phyloP scores from a whole-genome alignment of 2,329 filamentous ascomycete species.

The Karstenula rhodostoma region DNA sequence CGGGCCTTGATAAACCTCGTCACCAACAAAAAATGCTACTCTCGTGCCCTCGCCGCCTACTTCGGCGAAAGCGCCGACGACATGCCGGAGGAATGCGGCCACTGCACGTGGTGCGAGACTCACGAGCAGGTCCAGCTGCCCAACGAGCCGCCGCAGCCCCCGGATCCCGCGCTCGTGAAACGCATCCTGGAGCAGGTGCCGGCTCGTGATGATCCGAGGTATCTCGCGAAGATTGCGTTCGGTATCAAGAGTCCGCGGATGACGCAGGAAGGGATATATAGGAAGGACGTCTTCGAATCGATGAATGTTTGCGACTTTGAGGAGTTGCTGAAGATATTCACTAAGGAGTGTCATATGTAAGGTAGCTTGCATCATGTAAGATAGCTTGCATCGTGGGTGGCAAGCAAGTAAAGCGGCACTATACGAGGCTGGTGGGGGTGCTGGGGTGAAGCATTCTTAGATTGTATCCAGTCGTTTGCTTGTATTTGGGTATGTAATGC shows the following conservation, averaged over 20 bases:
- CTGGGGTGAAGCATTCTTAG: not conserved
- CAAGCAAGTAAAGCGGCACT: too few species aligned
- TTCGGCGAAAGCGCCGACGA: slow-evolving; percentile 64
- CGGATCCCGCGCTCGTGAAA: slow-evolving; percentile 53
- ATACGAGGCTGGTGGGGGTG: too few species aligned
- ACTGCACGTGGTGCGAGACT: slow-evolving; percentile 61
- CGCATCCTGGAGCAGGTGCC: slow-evolving; percentile 55
- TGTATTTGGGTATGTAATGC: not conserved
- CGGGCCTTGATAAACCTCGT: slow-evolving; percentile 63
- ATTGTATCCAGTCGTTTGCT: not conserved
- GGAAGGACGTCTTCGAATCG: slow-evolving; percentile 58
- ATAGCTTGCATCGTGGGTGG: not conserved
- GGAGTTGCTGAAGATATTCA: slow-evolving; percentile 39
- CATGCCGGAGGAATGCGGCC: slow-evolving; percentile 58
- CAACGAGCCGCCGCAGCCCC: slow-evolving; percentile 47
- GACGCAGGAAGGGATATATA: slow-evolving; percentile 58
- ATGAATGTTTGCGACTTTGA: slow-evolving; percentile 64
- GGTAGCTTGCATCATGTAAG: not conserved
- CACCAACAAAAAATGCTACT: slow-evolving; percentile 62
- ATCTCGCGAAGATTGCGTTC: slow-evolving; percentile 68
- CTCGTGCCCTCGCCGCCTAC: slow-evolving; percentile 61
- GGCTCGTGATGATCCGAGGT: slow-evolving; percentile 65
- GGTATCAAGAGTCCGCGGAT: slow-evolving; percentile 68
- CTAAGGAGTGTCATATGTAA: slow-evolving; percentile 19
- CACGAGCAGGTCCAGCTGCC: slow-evolving; percentile 48